phyloP scores from a whole-genome alignment of 345 rosid genomes.

The Litchi chinensis region DNA sequence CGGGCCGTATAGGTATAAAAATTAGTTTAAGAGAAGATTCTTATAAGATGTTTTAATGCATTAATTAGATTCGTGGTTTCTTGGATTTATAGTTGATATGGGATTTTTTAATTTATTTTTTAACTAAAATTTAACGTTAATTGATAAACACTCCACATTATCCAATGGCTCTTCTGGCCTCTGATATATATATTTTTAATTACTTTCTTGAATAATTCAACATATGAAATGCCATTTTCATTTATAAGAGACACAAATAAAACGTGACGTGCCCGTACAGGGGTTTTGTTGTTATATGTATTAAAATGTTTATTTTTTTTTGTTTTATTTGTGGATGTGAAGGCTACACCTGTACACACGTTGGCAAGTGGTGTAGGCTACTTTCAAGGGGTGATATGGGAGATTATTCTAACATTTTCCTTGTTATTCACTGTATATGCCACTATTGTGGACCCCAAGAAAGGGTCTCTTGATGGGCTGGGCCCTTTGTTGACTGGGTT shows the following conservation, averaged over 20 bases:
- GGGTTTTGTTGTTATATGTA: not conserved
- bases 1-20: no score
- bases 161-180: no score
- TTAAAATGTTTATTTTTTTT: not conserved
- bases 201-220: no score
- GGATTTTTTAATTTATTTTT: no score
- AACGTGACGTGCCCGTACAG: not conserved
- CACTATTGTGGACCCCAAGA: constrained; percentile 88
- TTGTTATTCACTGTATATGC: constrained; percentile 85
- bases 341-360: constrained; percentile 65
- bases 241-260: not conserved
- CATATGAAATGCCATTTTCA: no score
- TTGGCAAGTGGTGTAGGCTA: constrained; percentile 70
- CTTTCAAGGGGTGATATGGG: constrained; percentile 77
- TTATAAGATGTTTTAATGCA: no score
- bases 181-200: no score
- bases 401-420: constrained; percentile 71
- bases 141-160: no score
- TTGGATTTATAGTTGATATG: no score
- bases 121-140: no score
- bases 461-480: constrained; percentile 67
- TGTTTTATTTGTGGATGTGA: not conserved
- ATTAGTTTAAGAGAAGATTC: no score
- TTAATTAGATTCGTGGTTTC: no score
- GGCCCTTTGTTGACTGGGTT: constrained; percentile 78